Conservation (phyloP, 2,329 filamentous ascomycete genomes). For the Lasiodiplodia citricola region DNA sequence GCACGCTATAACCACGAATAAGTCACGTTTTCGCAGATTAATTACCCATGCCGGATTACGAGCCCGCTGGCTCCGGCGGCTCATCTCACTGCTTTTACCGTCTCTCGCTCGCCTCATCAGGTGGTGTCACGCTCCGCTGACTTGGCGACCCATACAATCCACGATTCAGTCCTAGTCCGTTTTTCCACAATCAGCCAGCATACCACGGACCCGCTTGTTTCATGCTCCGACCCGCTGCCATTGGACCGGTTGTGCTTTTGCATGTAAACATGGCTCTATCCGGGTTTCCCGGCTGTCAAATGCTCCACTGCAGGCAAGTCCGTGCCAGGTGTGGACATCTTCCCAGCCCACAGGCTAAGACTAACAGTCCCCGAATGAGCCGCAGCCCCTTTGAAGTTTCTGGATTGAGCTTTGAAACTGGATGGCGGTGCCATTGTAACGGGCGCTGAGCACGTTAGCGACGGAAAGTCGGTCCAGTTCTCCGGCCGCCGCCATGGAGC, state of each 20-base stretch:
- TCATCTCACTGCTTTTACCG: constrained; percentile 5
- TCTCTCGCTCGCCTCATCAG: background rate
- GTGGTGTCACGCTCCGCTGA: constrained; percentile 19
- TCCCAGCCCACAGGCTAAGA: constrained; percentile 14
- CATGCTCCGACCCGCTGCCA: background rate
- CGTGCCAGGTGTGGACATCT: constrained; percentile 1
- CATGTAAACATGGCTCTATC: constrained; percentile 1
- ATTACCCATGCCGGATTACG: constrained; percentile 6
- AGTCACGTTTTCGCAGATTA: constrained; percentile 10
- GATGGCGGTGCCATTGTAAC: constrained; percentile 18
- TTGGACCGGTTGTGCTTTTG: constrained; percentile 2
- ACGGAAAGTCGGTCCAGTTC: constrained; percentile 19
- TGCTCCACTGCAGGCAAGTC: constrained; percentile 11
- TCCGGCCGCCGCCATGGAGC: constrained; percentile 11
- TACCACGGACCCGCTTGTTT: constrained; percentile 11
- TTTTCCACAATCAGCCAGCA: constrained; percentile 9
- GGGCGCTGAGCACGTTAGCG: background rate
- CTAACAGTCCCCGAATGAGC: constrained; percentile 9
- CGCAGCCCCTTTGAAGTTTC: constrained; percentile 1
- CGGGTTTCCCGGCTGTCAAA: constrained; percentile 7
- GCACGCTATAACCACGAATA: constrained; percentile 19
- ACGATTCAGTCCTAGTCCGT: constrained; percentile 15
- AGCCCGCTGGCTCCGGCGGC: constrained; percentile 18
- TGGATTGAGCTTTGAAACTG: background rate
- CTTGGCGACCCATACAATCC: constrained; percentile 9